Evolutionary conservation across 202 grass and related monocot genomes (phyloP).

Genomic region (Brachypodium distachyon): DNA sequence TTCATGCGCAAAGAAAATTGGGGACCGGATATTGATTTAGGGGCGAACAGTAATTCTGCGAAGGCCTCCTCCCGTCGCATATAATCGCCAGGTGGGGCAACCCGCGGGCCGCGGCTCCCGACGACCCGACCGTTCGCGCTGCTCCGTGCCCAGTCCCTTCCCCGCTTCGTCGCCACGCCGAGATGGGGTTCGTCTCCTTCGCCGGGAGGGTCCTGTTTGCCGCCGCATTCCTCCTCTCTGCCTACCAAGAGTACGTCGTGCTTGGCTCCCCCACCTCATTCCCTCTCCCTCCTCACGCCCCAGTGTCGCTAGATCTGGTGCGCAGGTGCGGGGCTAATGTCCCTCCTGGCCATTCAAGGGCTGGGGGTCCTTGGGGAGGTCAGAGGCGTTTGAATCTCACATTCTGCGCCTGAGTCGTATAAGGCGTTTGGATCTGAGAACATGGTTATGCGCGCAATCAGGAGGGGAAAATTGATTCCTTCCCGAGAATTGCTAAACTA

Average conservation of each 20-base stretch:
- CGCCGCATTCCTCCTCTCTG: conserved; percentile 63
- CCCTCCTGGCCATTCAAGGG: background rate
- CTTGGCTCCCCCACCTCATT: background rate
- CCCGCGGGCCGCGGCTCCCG: too few relatives aligned
- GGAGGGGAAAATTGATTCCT: background rate
- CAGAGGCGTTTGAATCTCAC: background rate
- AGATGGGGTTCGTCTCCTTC: conserved; percentile 78
- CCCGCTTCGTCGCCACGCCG: background rate
- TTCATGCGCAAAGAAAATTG: too few relatives aligned
- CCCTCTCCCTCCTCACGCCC: background rate
- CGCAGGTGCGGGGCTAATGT: background rate
- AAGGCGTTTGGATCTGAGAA: background rate
- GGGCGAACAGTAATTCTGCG: background rate
- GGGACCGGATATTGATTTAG: too few relatives aligned
- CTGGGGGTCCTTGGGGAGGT: background rate
- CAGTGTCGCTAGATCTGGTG: conserved; percentile 32
- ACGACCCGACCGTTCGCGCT: background rate
- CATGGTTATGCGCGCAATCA: background rate
- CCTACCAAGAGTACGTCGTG: conserved; percentile 65
- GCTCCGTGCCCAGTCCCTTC: too few relatives aligned
- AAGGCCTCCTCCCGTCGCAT: background rate
- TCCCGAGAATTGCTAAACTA: background rate
- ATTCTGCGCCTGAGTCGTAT: background rate
- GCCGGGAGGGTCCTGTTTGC: conserved; percentile 63
- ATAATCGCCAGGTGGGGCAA: background rate